phyloP scores from a whole-genome alignment of 305 asterid genomes.

The Stenogyne calaminthoides region DNA sequence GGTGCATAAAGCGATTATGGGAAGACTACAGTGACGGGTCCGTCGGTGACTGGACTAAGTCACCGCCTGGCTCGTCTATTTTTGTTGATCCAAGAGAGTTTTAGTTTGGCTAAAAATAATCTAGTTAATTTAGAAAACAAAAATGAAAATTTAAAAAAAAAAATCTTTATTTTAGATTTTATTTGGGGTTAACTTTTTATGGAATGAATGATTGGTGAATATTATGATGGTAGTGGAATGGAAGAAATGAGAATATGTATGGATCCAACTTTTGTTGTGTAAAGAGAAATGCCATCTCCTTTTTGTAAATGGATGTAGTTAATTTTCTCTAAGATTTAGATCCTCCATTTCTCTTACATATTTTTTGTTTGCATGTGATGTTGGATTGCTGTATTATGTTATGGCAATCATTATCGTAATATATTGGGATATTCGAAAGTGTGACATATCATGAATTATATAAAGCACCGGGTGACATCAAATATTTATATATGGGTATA shows the following conservation, averaged over 20 bases:
- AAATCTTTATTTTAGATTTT: neutral
- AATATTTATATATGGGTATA: neutral
- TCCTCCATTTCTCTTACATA: neutral
- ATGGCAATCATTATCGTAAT: conserved; percentile 31
- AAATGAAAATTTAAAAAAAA: neutral
- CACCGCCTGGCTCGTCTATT: conserved; percentile 76
- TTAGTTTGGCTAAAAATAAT: conserved; percentile 32
- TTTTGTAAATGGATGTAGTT: conserved; percentile 51
- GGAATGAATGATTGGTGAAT: neutral
- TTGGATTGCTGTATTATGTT: conserved; percentile 15
- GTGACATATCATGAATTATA: conserved; percentile 26
- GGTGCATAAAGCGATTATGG: conserved; percentile 90
- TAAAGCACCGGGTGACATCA: conserved; percentile 14
- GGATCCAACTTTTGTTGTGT: conserved; percentile 42
- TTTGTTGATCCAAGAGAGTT: conserved; percentile 98
- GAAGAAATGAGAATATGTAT: conserved; percentile 43
- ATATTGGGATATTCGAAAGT: conserved; percentile 10
- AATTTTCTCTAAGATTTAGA: neutral
- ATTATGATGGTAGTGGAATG: conserved; percentile 29
- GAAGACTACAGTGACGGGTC: conserved; percentile 70
- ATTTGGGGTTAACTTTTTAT: neutral
- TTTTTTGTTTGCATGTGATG: conserved; percentile 2
- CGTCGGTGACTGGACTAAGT: conserved; percentile 87
- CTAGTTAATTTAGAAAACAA: conserved; percentile 25
- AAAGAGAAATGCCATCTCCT: conserved; percentile 42